These are phyloP conservation scores for Curvularia eragrostidis DNA, from an alignment of 2,329 filamentous ascomycete genomes.

Conservation along the genomic window DNA sequence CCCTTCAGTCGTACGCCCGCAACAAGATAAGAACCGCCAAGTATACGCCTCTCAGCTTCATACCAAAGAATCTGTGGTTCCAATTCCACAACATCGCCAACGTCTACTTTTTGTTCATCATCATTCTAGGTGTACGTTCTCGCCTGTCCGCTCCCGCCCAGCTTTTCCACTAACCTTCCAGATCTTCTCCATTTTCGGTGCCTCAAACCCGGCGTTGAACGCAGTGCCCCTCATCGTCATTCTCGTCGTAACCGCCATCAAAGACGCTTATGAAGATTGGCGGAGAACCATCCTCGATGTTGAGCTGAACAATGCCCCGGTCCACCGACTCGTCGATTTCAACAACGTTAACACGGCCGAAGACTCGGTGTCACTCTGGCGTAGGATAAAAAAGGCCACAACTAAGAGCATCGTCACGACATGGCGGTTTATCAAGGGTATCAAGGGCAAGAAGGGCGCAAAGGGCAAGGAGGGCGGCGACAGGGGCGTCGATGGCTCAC, in stretches of 20 bases:
- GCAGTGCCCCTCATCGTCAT: constrained; percentile 94
- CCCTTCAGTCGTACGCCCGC: constrained; percentile 72
- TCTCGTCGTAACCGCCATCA: constrained; percentile 83
- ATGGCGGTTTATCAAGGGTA: constrained; percentile 56
- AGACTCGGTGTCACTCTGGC: constrained; percentile 85
- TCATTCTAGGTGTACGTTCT: constrained; percentile 85
- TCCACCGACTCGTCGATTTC: constrained; percentile 88
- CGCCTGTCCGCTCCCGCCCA: constrained; percentile 12
- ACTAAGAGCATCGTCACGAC: constrained; percentile 67
- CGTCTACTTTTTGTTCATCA: constrained; percentile 95
- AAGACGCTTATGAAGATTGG: constrained; percentile 96
- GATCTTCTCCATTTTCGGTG: constrained; percentile 97
- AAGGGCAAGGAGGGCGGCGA: constrained; percentile 55
- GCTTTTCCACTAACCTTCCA: constrained; percentile 52
- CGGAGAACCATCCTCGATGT: constrained; percentile 88
- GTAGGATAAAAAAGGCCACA: constrained; percentile 86
- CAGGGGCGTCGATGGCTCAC: constrained; percentile 61
- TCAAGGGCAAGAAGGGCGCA: constrained; percentile 44
- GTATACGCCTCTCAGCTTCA: constrained; percentile 92
- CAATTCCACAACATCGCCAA: constrained; percentile 99
- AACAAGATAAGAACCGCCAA: constrained; percentile 99
- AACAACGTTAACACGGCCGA: constrained; percentile 91
- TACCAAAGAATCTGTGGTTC: constrained; percentile 96
- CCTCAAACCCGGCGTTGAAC: constrained; percentile 85
- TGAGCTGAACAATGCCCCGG: constrained; percentile 93